phyloP scores from a whole-genome alignment of 495 filamentous ascomycete species.

The Sabuloglossum arenarium region DNA sequence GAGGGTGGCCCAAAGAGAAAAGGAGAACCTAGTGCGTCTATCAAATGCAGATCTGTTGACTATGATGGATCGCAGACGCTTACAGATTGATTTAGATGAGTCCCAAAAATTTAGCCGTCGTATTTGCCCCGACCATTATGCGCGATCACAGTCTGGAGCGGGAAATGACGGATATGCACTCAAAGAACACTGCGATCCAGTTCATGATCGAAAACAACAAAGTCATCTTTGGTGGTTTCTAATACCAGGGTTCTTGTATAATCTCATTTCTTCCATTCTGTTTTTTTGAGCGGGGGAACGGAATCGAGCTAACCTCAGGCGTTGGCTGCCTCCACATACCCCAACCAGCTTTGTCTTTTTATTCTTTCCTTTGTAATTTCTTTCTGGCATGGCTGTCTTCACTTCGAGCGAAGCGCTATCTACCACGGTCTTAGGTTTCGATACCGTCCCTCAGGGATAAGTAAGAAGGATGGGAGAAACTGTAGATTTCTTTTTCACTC shows the following conservation, averaged over 20 bases:
- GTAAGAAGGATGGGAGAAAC: neutral
- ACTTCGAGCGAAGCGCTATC: neutral
- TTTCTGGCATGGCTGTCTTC: neutral
- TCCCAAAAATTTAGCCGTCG: slow-evolving; percentile 82
- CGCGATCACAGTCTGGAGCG: slow-evolving; percentile 67
- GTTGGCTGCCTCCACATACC: neutral
- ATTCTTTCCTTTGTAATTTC: neutral
- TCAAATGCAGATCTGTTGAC: neutral
- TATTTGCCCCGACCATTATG: slow-evolving; percentile 97
- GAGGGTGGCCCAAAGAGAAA: slow-evolving; percentile 62
- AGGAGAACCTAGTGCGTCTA: slow-evolving; percentile 47
- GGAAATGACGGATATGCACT: slow-evolving; percentile 89
- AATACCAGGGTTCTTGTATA: neutral
- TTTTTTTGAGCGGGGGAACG: neutral
- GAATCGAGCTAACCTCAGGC: neutral
- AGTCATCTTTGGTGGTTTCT: slow-evolving; percentile 38
- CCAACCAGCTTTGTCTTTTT: neutral
- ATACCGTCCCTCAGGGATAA: neutral
- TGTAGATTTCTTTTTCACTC: neutral
- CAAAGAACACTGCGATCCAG: slow-evolving; percentile 76
- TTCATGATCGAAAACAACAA: slow-evolving; percentile 76
- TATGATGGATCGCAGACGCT: slow-evolving; percentile 11
- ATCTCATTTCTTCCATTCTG: neutral
- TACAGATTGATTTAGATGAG: slow-evolving; percentile 39
- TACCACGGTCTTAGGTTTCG: neutral